Percentiles rank a stretch among this genome's conserved stretches.
These are phyloP conservation scores for Rhizoctonia solani DNA, from an alignment of 1,284 basidiomycete genomes.

Conservation along the genomic window DNA sequence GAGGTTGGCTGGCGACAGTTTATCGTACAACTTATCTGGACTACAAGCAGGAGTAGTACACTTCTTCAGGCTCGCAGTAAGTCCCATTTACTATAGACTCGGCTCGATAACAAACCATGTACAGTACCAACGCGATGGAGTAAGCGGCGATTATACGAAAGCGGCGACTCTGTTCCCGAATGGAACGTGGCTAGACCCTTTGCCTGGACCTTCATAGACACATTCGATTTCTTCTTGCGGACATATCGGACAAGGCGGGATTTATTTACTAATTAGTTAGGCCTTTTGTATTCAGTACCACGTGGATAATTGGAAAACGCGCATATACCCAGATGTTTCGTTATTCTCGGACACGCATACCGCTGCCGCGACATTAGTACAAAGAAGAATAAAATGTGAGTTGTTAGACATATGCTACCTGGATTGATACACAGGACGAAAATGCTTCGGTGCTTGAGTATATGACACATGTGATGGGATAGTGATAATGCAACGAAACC, in stretches of 20 bases:
- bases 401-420: no score
- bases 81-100: constrained; percentile 45
- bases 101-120: constrained; percentile 10
- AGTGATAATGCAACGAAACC: no score
- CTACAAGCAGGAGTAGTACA: constrained; percentile 69
- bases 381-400: no score
- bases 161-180: constrained; percentile 78
- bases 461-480: no score
- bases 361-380: no score
- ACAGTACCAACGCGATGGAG: constrained; percentile 59
- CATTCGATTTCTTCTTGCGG: constrained; percentile 34
- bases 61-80: constrained; percentile 81
- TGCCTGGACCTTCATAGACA: constrained; percentile 67
- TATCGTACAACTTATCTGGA: constrained; percentile 68
- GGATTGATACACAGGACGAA: no score
- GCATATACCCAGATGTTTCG: not conserved
- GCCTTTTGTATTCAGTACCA: not conserved
- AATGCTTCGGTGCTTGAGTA: no score
- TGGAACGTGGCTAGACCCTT: constrained; percentile 77
- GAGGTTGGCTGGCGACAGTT: constrained; percentile 65
- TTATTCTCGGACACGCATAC: no score
- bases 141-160: constrained; percentile 78
- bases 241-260: constrained; percentile 11
- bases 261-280: constrained; percentile 18
- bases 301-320: constrained; percentile 20